phyloP scores from a whole-genome alignment of 495 filamentous ascomycete species.

The Neurospora pannonica region DNA sequence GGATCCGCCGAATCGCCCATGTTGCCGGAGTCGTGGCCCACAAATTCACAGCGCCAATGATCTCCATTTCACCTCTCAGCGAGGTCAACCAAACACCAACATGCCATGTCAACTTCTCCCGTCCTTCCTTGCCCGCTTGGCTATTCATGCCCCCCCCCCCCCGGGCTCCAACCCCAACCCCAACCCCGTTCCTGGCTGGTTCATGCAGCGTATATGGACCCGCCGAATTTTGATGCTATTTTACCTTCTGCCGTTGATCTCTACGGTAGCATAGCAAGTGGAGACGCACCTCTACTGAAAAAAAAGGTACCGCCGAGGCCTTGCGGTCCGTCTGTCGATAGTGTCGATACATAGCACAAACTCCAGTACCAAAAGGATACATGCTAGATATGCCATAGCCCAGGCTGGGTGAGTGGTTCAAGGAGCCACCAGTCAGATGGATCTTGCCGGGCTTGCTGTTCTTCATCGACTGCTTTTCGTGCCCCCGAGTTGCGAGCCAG shows the following conservation, averaged over 20 bases:
- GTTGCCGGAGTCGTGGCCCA: conserved; percentile 1
- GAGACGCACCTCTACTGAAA: conserved; percentile 27
- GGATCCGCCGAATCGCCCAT: conserved; percentile 22
- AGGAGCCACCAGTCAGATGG: conserved; percentile 26
- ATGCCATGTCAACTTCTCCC: neutral
- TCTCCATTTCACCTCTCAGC: neutral
- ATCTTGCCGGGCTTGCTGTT: conserved; percentile 26
- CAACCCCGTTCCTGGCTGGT: conserved; percentile 15
- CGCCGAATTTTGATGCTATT: conserved; percentile 22
- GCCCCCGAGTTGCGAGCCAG: conserved; percentile 20
- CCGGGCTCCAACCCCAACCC: neutral
- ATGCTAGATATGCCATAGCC: conserved; percentile 18
- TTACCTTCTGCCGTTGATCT: conserved; percentile 13
- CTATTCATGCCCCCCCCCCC: neutral
- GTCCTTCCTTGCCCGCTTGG: neutral
- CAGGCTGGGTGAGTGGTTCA: conserved; percentile 41
- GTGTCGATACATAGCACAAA: conserved; percentile 9
- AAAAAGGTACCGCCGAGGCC: conserved; percentile 22
- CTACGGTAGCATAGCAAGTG: conserved; percentile 23
- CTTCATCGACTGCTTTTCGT: conserved; percentile 9
- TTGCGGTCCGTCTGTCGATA: neutral
- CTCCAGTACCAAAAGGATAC: conserved; percentile 20
- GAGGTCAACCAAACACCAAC: neutral
- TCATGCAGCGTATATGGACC: conserved; percentile 30
- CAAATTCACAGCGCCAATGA: neutral